Evolutionary conservation across 805 yeast genomes (phyloP).

Genomic region (Lipomyces chichibuensis): DNA sequence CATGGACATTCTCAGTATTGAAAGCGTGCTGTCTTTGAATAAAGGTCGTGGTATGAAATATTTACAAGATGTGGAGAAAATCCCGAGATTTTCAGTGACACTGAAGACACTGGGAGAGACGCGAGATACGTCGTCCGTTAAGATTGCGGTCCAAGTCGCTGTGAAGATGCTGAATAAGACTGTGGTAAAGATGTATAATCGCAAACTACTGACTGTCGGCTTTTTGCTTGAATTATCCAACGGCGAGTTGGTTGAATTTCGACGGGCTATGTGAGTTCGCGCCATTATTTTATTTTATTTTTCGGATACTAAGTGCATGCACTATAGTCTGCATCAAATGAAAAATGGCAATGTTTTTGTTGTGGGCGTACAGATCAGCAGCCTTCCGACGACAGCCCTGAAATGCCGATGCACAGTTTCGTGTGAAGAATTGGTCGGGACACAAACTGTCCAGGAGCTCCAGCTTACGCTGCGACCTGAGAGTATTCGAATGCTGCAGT

Average conservation of each 20-base stretch:
- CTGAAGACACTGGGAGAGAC: constrained; percentile 19
- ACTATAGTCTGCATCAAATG: constrained; percentile 11
- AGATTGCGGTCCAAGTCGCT: constrained; percentile 38
- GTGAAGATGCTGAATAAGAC: constrained; percentile 35
- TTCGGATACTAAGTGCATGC: background rate
- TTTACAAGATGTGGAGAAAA: constrained; percentile 41
- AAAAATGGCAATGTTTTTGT: constrained; percentile 11
- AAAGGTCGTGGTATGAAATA: constrained; percentile 51
- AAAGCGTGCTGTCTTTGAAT: constrained; percentile 48
- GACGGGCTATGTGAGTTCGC: constrained; percentile 44
- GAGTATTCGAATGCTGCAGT: constrained; percentile 11
- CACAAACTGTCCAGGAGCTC: constrained; percentile 9
- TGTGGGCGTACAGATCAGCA: background rate
- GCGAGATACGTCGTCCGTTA: constrained; percentile 25
- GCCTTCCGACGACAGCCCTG: constrained; percentile 3
- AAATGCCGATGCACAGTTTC: constrained; percentile 17
- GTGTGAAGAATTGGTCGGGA: constrained; percentile 26
- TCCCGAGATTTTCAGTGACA: constrained; percentile 48
- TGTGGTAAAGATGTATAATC: constrained; percentile 37
- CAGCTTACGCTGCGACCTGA: constrained; percentile 7
- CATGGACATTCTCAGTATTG: constrained; percentile 47
- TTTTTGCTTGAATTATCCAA: constrained; percentile 42
- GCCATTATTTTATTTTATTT: background rate
- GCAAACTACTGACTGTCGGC: constrained; percentile 42
- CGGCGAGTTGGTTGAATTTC: constrained; percentile 52